Base-by-base conservation (phyloP, 2,329 filamentous ascomycete species). In the Fusarium transvaalense region DNA sequence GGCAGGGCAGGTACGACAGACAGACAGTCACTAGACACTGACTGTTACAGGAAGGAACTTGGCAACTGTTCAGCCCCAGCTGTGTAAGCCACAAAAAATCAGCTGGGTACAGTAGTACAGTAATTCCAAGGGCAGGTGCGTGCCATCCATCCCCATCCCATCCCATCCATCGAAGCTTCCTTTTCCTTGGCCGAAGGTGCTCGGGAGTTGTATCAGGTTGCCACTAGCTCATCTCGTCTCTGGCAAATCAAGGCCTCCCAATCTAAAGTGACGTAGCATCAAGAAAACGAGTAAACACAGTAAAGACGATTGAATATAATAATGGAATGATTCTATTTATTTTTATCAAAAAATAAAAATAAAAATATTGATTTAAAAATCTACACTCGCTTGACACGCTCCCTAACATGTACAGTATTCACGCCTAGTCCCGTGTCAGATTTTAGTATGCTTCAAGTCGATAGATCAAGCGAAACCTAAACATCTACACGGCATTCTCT, bases 101-200 rank as follows among this genome's bases (percentile, higher is more conserved):
- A 41, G 37, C 45, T 34, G 45, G 45, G 19, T n/a, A n/a, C n/a
- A n/a, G n/a, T n/a, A n/a, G n/a, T n/a, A n/a, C n/a, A n/a, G n/a
- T 15, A 37, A 35, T n/a, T n/a, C 32, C 46, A 19, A 48, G 31
- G 31, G 45, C 45, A 63, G 50, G 37, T 43, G 31, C 38, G n/a
- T n/a, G n/a, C n/a, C n/a, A n/a, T n/a, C n/a, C n/a, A n/a, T n/a
- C n/a, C n/a, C n/a, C n/a, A n/a, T n/a, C n/a, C n/a, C 42, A 29
- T 35, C 43, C 43, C 31, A 27, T 64, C 45, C n/a, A 52, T 64
- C 23, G 37, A 64, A 53, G 53, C 39, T 64, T 64, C 61, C 54
- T 53, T 59, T 64, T 64, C 60, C 54, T 64, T 64, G 61, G 38
- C 53, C 41, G 31, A 64, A 64, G 61, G 25, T 25, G 60, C 31